Base-by-base conservation (phyloP, 176 grass and related monocot species). In the Bothriochloa decipiens region DNA sequence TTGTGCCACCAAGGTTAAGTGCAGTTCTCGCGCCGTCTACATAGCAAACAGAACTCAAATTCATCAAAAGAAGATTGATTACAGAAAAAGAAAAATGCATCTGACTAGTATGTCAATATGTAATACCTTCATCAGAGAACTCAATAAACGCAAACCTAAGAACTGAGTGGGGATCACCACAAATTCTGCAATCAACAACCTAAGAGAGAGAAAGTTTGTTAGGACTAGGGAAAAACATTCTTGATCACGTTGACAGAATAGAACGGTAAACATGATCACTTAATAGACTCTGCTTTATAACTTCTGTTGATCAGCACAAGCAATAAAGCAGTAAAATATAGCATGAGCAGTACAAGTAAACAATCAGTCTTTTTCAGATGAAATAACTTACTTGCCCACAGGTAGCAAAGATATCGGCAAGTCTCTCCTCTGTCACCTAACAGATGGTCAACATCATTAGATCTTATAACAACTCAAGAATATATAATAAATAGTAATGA, bases 71-170 rank as follows among this genome's bases (percentile, higher is more conserved):
- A 83, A 71, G 68, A 47, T 9, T 65, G 27, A 75, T 35, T n/a
- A 55, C 22, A 67, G 41, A 40, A 61, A 16, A 47, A 72, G 65
- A 40, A 37, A 65, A 16, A 50, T 63, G 14, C 4, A 68, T 57
- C n/a, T 63, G 7, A 58, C 65, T 62, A 87, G 40, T 16, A 68
- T 16, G 35, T 66, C 45, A 53, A 83, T 65, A 27, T 63, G 71
- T 14, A 74, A 75, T 94, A 97, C 95, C 92, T 85, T 95, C 91
- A 86, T 93, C 91, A 86, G 87, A 76, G 63, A 97, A 97, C 78
- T 97, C 95, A 61, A 97, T 91, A 73, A 97, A 97, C 68, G 95
- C 92, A 93, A 97, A 97, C 77, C 95, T 90, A 80, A 97, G 82
- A 89, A 93, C 87, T 70, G 95, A 97, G 76, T 95, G 86, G 14